phyloP scores from a whole-genome alignment of 2,329 filamentous ascomycete species.

The Calonectria leucothoes region DNA sequence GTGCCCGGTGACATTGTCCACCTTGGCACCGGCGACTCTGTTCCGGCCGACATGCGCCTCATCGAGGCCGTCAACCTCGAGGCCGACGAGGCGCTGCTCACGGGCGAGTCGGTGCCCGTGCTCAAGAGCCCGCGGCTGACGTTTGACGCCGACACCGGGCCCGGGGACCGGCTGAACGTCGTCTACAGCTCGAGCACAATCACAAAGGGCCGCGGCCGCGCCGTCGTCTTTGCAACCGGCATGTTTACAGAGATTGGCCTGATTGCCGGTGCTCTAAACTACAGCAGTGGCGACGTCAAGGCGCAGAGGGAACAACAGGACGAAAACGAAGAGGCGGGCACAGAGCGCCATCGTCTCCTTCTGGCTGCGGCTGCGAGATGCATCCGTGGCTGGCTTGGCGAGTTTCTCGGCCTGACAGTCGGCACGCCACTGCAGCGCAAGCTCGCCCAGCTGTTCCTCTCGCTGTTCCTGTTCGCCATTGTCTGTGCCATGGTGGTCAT shows the following conservation, averaged over 20 bases:
- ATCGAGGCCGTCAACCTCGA: slow-evolving; percentile 71
- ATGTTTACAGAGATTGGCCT: slow-evolving; percentile 70
- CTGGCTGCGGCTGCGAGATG: slow-evolving; percentile 6
- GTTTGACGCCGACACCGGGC: slow-evolving; percentile 48
- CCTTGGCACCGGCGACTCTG: slow-evolving; percentile 63
- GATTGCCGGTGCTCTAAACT: slow-evolving; percentile 60
- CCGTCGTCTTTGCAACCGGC: slow-evolving; percentile 69
- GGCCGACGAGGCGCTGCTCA: slow-evolving; percentile 71
- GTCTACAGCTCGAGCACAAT: slow-evolving; percentile 69
- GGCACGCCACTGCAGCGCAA: slow-evolving; percentile 78
- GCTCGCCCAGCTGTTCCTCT: slow-evolving; percentile 73
- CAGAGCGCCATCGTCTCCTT: neutral
- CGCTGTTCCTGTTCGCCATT: slow-evolving; percentile 52
- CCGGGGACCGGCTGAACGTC: slow-evolving; percentile 68
- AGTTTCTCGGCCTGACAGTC: slow-evolving; percentile 60
- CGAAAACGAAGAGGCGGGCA: slow-evolving; percentile 2
- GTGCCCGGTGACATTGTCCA: slow-evolving; percentile 67
- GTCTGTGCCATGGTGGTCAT: slow-evolving; percentile 48
- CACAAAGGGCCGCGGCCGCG: slow-evolving; percentile 68
- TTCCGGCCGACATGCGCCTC: slow-evolving; percentile 66
- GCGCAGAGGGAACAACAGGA: neutral
- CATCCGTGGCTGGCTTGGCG: slow-evolving; percentile 34
- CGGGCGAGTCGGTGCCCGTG: slow-evolving; percentile 69
- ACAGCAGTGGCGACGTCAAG: slow-evolving; percentile 27
- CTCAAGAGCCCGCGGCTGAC: slow-evolving; percentile 58